A percentile compares a stretch with the other conserved stretches of the same genome.
Evolutionary conservation across 805 yeast species (phyloP).

Genomic region (Metschnikowia santaceciliae): DNA sequence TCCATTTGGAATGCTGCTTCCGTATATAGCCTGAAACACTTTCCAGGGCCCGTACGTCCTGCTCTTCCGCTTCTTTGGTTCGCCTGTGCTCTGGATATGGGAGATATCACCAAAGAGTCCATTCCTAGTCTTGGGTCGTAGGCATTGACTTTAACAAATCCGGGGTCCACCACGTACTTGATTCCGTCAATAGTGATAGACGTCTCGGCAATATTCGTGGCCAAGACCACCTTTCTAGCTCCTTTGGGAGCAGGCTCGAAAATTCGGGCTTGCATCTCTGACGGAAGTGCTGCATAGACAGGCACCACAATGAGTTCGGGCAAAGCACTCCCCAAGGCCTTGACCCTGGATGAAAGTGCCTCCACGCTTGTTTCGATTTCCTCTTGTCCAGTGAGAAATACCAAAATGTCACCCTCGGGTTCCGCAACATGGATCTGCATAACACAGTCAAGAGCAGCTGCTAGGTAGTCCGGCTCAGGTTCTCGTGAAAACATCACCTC

Average conservation of each 20-base stretch:
- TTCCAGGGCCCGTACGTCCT: constrained; percentile 95
- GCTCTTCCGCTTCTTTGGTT: constrained; percentile 96
- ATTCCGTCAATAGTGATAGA: constrained; percentile 95
- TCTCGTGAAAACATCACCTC: constrained; percentile 74
- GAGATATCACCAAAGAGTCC: constrained; percentile 79
- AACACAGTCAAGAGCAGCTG: constrained; percentile 78
- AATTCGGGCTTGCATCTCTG: constrained; percentile 83
- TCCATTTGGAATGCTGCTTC: constrained; percentile 74
- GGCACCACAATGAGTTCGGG: constrained; percentile 77
- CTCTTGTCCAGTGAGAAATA: constrained; percentile 87
- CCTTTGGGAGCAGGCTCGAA: constrained; percentile 86
- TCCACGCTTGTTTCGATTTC: constrained; percentile 92
- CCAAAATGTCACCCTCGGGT: constrained; percentile 73
- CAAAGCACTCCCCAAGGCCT: constrained; percentile 55
- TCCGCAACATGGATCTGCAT: constrained; percentile 82
- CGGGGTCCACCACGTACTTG: constrained; percentile 89
- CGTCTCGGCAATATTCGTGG: constrained; percentile 96
- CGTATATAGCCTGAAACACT: constrained; percentile 88
- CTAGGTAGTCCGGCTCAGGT: constrained; percentile 84
- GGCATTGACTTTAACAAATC: constrained; percentile 85
- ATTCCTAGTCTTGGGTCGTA: constrained; percentile 87
- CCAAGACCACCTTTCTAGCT: constrained; percentile 83
- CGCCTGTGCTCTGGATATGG: constrained; percentile 94
- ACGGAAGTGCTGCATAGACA: constrained; percentile 86
- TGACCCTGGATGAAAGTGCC: constrained; percentile 59